Percentiles rank a stretch among this genome's conserved stretches.
These are phyloP conservation scores for Cynanchum wilfordii DNA, from an alignment of 257 asterid species.

Conservation along the genomic window DNA sequence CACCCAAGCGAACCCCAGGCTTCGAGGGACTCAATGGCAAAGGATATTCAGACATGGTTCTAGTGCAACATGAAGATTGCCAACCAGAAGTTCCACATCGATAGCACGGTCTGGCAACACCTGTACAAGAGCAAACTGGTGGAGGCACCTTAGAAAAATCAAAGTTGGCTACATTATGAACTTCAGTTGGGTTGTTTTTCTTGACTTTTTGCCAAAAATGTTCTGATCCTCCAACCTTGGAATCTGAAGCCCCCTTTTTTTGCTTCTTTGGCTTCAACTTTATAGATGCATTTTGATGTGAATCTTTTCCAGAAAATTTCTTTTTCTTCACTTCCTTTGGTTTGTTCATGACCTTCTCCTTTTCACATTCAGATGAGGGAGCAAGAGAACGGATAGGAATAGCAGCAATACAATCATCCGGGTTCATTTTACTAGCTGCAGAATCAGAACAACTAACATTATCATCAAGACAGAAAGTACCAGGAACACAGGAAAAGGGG, in stretches of 20 bases:
- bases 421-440: slow-evolving; percentile 20
- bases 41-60: slow-evolving; percentile 34
- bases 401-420: slow-evolving; percentile 24
- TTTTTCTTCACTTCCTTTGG: slow-evolving; percentile 13
- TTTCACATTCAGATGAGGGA: slow-evolving; percentile 11
- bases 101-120: slow-evolving; percentile 28
- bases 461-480: neutral
- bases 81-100: slow-evolving; percentile 35
- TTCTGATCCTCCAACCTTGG: slow-evolving; percentile 14
- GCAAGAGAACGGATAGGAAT: slow-evolving; percentile 38
- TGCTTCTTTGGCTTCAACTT: slow-evolving; percentile 2
- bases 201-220: slow-evolving; percentile 13
- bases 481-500: neutral
- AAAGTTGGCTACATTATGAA: slow-evolving; percentile 19
- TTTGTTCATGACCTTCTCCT: slow-evolving; percentile 11
- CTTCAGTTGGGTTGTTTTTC: slow-evolving; percentile 20
- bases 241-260: slow-evolving; percentile 17
- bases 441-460: neutral
- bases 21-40: slow-evolving; percentile 31
- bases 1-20: slow-evolving; percentile 29
- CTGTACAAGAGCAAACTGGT: slow-evolving; percentile 41
- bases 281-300: slow-evolving; percentile 10
- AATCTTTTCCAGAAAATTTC: neutral
- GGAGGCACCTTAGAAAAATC: slow-evolving; percentile 35
- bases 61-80: slow-evolving; percentile 40